These are phyloP conservation scores for Solanum appendiculatum DNA, from an alignment of 257 asterid genomes.

Conservation along the genomic window DNA sequence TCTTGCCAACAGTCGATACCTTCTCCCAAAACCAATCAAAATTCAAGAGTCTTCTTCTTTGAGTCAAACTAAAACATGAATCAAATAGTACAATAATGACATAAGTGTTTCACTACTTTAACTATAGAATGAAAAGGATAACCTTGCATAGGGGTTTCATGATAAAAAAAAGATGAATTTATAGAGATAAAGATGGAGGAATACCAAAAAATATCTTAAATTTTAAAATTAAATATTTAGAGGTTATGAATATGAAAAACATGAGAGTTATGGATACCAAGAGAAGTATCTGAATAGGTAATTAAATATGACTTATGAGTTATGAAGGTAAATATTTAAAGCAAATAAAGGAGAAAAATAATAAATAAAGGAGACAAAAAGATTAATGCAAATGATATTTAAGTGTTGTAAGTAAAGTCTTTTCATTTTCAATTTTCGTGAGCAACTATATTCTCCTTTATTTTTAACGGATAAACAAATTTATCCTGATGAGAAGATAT, in stretches of 20 bases:
- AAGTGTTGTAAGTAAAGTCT: background rate
- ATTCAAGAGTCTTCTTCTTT: background rate
- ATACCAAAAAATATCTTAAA: background rate
- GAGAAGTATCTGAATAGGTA: background rate
- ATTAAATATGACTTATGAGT: background rate
- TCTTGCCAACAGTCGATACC: background rate
- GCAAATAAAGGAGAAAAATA: no score
- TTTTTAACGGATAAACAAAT: no score
- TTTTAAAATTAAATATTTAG: no score
- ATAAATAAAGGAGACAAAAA: no score
- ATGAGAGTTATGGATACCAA: background rate
- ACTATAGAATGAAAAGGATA: background rate
- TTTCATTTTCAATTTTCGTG: no score
- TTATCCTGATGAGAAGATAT: no score
- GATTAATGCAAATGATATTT: background rate
- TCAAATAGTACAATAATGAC: background rate
- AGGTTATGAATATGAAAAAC: background rate
- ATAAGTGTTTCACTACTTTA: background rate
- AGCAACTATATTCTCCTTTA: background rate
- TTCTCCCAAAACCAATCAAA: background rate
- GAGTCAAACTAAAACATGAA: background rate
- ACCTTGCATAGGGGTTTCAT: background rate
- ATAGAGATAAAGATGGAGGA: background rate
- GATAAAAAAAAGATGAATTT: background rate
- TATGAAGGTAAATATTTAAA: background rate